phyloP scores from a whole-genome alignment of 2,329 filamentous ascomycete genomes.

The Aureobasidium sp. region DNA sequence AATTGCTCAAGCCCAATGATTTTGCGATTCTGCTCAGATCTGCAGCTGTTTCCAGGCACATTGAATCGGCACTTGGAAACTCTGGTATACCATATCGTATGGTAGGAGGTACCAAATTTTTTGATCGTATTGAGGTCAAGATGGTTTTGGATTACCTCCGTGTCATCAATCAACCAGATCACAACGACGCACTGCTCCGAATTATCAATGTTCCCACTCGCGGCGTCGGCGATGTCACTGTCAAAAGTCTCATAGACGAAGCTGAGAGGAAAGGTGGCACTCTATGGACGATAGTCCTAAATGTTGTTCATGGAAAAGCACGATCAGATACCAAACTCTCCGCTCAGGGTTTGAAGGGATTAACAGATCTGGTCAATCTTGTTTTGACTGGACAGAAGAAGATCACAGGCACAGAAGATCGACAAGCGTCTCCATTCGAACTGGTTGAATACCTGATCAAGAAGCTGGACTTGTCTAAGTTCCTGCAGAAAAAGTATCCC shows the following conservation, averaged over 20 bases:
- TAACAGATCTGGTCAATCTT: conserved; percentile 53
- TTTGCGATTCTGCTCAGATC: conserved; percentile 84
- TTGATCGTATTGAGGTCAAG: conserved; percentile 84
- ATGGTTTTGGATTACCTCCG: conserved; percentile 80
- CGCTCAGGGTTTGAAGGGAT: conserved; percentile 48
- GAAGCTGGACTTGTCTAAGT: conserved; percentile 66
- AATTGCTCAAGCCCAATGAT: conserved; percentile 66
- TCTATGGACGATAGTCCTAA: conserved; percentile 69
- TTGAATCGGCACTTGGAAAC: conserved; percentile 75
- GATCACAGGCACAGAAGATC: conserved; percentile 36
- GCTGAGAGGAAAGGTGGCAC: conserved; percentile 62
- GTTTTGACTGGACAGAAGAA: conserved; percentile 52
- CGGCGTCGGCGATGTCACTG: conserved; percentile 71
- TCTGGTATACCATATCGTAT: conserved; percentile 82
- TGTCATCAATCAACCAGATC: conserved; percentile 74
- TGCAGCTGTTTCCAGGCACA: conserved; percentile 71
- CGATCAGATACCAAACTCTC: conserved; percentile 49
- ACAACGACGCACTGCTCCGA: conserved; percentile 76
- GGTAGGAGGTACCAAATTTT: conserved; percentile 87
- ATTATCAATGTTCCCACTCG: conserved; percentile 80
- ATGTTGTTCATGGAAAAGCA: conserved; percentile 46
- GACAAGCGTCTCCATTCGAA: conserved; percentile 34
- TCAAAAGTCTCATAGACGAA: conserved; percentile 67
- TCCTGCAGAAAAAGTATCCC: conserved; percentile 61
- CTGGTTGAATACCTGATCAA: conserved; percentile 53